phyloP scores from a whole-genome alignment of 441 rosid species.

The Bruguiera hainesii region DNA sequence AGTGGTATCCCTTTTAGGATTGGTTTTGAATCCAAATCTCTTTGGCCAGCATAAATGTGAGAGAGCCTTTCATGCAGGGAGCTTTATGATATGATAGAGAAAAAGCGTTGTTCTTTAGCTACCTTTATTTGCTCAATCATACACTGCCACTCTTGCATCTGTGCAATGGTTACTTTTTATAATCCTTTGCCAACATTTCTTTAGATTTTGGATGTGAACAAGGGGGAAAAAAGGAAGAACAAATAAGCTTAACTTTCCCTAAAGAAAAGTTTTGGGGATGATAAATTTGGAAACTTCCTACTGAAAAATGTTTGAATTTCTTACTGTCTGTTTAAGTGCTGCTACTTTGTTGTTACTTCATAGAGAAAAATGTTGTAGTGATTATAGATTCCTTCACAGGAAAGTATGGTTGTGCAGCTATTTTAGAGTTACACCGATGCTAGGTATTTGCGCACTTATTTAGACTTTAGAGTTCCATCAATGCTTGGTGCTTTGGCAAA shows the following conservation, averaged over 20 bases:
- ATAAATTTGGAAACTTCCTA: neutral
- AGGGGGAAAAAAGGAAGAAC: neutral
- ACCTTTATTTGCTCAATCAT: constrained; percentile 33
- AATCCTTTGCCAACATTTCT: neutral
- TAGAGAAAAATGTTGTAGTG: constrained; percentile 1
- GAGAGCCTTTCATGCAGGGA: constrained; percentile 7
- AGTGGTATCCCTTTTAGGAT: neutral
- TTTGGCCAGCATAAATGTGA: constrained; percentile 14
- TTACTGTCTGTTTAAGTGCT: constrained; percentile 4
- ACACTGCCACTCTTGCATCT: constrained; percentile 26
- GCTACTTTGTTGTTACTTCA: constrained; percentile 1
- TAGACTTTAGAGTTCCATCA: no score
- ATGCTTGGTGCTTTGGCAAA: neutral
- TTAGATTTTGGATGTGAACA: neutral
- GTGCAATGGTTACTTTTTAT: constrained; percentile 12
- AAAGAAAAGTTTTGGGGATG: constrained; percentile 1
- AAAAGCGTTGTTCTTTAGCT: constrained; percentile 30
- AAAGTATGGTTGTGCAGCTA: constrained; percentile 4
- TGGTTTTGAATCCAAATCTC: constrained; percentile 3
- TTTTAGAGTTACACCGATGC: neutral
- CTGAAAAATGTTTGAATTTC: neutral
- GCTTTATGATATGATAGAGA: constrained; percentile 30
- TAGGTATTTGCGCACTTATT: no score
- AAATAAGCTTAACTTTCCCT: neutral
- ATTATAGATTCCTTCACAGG: neutral